Evolutionary conservation across 2,329 filamentous ascomycete genomes (phyloP), one percentile per base, ranked within the genome.

Genomic region (Pleomassaria siparia): DNA sequence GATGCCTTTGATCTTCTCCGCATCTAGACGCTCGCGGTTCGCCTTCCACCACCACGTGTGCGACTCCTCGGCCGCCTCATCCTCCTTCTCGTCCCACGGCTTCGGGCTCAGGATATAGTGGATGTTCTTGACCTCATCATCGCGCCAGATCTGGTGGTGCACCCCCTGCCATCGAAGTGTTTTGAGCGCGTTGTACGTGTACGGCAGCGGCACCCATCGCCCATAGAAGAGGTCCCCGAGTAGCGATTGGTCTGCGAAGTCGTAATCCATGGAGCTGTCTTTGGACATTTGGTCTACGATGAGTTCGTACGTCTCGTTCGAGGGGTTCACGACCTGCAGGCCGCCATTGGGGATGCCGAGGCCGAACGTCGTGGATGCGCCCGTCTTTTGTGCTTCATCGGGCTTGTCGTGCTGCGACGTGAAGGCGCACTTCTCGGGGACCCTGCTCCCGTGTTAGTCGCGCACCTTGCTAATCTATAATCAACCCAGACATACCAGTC

Each of bases 81-180:
- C 71, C 12, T 67, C 59, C 44, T 67, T 72, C 66, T 84, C 80
- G 51, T 85, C 80, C 82, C 82, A 85, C 3, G 82, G 82, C 69
- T 85, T 85, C 25, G 81, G 81, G 42, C 74, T 79, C 46, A 85
- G 60, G 32, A 85, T 79, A 57, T 82, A 85, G 63, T 85, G 82
- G 10, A 85, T 71, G 55, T 84, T 85, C 71, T 84, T 84, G 16
- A 85, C 79, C 55, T 76, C 63, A 15, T 79, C 76, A 52, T 85
- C 82, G 49, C 75, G 70, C 82, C 82, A 85, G 46, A 85, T 84
- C 22, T 73, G 69, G 54, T 78, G 72, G 58, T 84, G 81, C 46
- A 83, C 79, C 9, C 76, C 77, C 53, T 78, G 66, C 71, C 73
- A 77, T 45, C 81, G 67, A 63, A 84, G 49, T n/a, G 81, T 82